Conservation (phyloP, 2,329 filamentous ascomycete genomes). For the Verticillium klebahnii region DNA sequence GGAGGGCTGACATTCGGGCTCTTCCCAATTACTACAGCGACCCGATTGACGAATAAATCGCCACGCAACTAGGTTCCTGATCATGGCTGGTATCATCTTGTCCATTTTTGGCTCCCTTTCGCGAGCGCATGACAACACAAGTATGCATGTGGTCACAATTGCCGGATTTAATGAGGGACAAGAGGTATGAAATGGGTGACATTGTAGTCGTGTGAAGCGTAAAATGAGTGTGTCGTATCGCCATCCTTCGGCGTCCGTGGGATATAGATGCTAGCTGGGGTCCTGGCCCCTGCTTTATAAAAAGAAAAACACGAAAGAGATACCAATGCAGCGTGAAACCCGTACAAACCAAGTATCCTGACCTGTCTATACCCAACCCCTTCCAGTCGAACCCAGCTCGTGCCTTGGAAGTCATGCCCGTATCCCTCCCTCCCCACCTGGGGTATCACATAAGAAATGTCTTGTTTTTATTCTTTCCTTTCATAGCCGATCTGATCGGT, state of each 20-base stretch:
- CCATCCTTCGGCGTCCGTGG: conserved; percentile 8
- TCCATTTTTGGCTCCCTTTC: no score
- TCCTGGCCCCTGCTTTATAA: conserved; percentile 7
- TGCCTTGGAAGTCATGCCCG: background rate
- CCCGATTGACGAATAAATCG: conserved; percentile 10
- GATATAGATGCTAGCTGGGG: conserved; percentile 9
- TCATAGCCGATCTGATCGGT: background rate
- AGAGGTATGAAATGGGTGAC: background rate
- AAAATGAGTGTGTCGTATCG: background rate
- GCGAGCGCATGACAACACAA: no score
- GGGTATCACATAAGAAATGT: background rate
- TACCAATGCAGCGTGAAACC: background rate
- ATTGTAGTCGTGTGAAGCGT: background rate
- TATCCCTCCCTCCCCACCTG: background rate
- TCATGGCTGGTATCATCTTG: no score
- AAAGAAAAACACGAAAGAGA: background rate
- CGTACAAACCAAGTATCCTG: background rate
- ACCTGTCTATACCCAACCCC: background rate
- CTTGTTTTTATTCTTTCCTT: background rate
- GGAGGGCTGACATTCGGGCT: conserved; percentile 7
- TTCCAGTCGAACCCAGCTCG: background rate
- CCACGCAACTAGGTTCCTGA: no score
- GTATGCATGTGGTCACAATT: no score
- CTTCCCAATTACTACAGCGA: conserved; percentile 10
- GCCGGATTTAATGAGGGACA: background rate